Evolutionary conservation across 495 filamentous ascomycete species (phyloP).

Genomic region (Hyaloscypha bicolor): DNA sequence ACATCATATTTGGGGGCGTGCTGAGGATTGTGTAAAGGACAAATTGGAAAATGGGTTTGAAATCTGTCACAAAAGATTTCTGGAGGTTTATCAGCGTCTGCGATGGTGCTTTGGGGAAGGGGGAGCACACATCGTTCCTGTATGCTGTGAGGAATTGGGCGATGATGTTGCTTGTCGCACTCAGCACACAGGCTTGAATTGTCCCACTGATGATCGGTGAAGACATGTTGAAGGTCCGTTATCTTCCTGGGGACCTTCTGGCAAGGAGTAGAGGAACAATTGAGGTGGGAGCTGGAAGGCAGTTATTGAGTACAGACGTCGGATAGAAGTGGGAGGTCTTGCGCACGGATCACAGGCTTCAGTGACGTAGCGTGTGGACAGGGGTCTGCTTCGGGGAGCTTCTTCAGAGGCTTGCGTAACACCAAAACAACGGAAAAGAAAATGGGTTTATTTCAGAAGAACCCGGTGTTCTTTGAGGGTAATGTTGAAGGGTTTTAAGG

Average conservation of each 20-base stretch:
- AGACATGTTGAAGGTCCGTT: slow-evolving; percentile 30
- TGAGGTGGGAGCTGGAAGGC: neutral
- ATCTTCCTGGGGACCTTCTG: neutral
- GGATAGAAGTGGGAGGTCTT: neutral
- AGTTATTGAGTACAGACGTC: neutral
- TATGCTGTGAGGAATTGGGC: slow-evolving; percentile 79
- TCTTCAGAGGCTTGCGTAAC: neutral
- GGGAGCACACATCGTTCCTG: slow-evolving; percentile 55
- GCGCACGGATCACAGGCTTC: neutral
- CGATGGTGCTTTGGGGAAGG: slow-evolving; percentile 23
- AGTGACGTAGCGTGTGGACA: slow-evolving; percentile 5
- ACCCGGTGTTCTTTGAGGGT: too few species aligned
- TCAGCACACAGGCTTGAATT: slow-evolving; percentile 71
- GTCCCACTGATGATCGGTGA: slow-evolving; percentile 66
- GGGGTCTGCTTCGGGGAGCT: neutral
- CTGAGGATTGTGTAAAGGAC: slow-evolving; percentile 72
- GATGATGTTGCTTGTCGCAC: slow-evolving; percentile 75
- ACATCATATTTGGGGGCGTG: slow-evolving; percentile 85
- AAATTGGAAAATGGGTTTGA: slow-evolving; percentile 73
- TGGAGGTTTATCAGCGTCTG: slow-evolving; percentile 35
- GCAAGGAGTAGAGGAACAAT: neutral
- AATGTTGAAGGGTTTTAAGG: too few species aligned
- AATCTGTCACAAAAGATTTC: slow-evolving; percentile 58
- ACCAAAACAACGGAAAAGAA: too few species aligned
- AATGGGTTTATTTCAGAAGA: too few species aligned